These are phyloP conservation scores for Pyrenula massariospora DNA, from an alignment of 495 filamentous ascomycete genomes.

Conservation along the genomic window DNA sequence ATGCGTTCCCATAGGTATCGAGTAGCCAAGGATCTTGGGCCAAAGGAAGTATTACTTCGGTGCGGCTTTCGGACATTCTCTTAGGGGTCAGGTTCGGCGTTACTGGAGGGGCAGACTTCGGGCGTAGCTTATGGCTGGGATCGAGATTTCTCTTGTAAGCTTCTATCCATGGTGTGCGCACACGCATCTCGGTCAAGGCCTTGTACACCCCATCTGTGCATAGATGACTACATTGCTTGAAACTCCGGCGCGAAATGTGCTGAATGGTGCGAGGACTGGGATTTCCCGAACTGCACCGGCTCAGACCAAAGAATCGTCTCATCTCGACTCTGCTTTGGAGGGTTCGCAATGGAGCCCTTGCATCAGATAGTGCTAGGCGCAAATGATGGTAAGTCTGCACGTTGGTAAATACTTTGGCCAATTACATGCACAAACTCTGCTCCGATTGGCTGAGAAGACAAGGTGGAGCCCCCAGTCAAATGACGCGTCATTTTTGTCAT, in stretches of 20 bases:
- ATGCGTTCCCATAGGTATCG: slow-evolving; percentile 57
- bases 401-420: too few relatives aligned
- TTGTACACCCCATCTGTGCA: slow-evolving; percentile 39
- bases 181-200: slow-evolving; percentile 40
- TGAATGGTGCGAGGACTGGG: not conserved
- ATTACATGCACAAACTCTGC: too few relatives aligned
- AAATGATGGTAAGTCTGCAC: not conserved
- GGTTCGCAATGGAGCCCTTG: not conserved
- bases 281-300: not conserved
- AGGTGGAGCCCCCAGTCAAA: too few relatives aligned
- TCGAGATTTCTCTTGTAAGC: slow-evolving; percentile 35
- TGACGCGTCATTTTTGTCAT: too few relatives aligned
- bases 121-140: slow-evolving; percentile 25
- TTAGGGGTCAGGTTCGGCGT: slow-evolving; percentile 45
- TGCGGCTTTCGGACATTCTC: slow-evolving; percentile 54
- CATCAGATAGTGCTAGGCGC: not conserved
- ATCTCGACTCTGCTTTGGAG: too few relatives aligned
- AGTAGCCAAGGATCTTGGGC: slow-evolving; percentile 60
- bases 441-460: too few relatives aligned
- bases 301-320: not conserved
- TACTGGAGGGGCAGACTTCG: slow-evolving; percentile 15
- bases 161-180: slow-evolving; percentile 61
- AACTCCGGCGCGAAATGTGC: not conserved
- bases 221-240: not conserved
- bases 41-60: slow-evolving; percentile 53